Evolutionary conservation across 225 moss, liverwort and hornwort genomes (phyloP), one percentile per base, ranked within the genome.

Genomic region (Sphagnum contortum): DNA sequence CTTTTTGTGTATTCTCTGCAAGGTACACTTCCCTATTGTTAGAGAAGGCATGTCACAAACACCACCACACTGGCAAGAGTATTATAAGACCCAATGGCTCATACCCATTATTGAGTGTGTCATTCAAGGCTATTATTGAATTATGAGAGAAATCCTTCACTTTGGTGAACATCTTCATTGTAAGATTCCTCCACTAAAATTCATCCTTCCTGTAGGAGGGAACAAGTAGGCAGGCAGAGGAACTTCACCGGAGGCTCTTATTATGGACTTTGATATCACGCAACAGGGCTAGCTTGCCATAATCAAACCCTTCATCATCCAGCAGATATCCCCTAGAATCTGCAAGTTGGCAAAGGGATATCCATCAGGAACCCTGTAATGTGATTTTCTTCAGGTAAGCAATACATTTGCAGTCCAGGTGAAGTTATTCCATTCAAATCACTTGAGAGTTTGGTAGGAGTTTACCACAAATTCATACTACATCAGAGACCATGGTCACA

Each of bases 1-100:
- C 64, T 91, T 72, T 98, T 98, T 14, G 82, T 75, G 61, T 98
- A 85, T 60, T 85, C 84, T 68, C 84, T 85, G 78, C 49, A 75
- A 12, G 54, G 46, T 55, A 44, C 55, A 49, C 50, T 55, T 55
- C 44, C 53, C 66, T n/a, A 60, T 6, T 60, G 29, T 29, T 29
- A 29, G 29, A 29, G 29, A 29, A 29, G 29, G 29, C 29, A 29
- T 29, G 29, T 29, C 29, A 29, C 29, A 29, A 45, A 6, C 12
- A 13, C 6, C 45, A 6, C 6, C n/a, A 13, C 12, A 12, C 59
- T 60, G 9, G 9, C 9, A 9, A 56, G n/a, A 13, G 6, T n/a
- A 60, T 6, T 45, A 45, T n/a, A 60, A 6, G 12, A 6, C 45
- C 14, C 14, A 11, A 48, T 3, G 45, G 5, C 45, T 6, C 12